Conservation (phyloP, 306 rosid species). For the Malus domestica region DNA sequence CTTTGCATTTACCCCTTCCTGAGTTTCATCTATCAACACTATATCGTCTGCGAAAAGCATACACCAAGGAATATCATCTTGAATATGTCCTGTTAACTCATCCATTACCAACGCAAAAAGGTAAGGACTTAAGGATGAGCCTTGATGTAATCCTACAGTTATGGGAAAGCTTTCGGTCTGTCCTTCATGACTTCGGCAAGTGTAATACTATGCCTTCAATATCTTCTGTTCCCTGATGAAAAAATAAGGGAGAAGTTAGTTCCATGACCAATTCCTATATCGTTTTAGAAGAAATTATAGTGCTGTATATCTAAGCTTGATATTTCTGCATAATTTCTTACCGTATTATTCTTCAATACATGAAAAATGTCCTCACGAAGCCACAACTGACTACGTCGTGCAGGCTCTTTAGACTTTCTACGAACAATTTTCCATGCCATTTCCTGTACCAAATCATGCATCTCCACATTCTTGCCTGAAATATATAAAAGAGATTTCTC, state of each 20-base stretch:
- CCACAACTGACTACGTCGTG: slow-evolving; percentile 12
- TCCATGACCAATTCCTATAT: too few species aligned
- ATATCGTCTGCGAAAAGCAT: too few species aligned
- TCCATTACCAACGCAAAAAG: too few species aligned
- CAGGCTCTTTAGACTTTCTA: background rate
- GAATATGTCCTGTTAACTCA: too few species aligned
- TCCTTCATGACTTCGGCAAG: background rate
- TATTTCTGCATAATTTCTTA: background rate
- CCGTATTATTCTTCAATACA: background rate
- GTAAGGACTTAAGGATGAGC: too few species aligned
- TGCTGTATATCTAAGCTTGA: background rate
- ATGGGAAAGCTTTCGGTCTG: too few species aligned
- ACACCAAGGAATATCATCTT: too few species aligned
- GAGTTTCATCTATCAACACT: too few species aligned
- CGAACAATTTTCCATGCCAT: slow-evolving; percentile 25
- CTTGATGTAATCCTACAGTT: too few species aligned
- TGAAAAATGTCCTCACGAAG: slow-evolving; percentile 3
- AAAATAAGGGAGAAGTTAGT: background rate
- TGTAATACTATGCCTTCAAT: slow-evolving; percentile 5
- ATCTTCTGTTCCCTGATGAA: background rate
- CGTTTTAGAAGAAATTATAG: background rate
- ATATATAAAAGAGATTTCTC: slow-evolving; percentile 17
- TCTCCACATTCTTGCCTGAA: too few species aligned
- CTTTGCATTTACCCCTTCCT: too few species aligned
- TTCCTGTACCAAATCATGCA: slow-evolving; percentile 33